Percentiles rank a stretch among this genome's conserved stretches.
phyloP scores from a whole-genome alignment of 2,329 filamentous ascomycete genomes.

The Ophiostoma quercus region DNA sequence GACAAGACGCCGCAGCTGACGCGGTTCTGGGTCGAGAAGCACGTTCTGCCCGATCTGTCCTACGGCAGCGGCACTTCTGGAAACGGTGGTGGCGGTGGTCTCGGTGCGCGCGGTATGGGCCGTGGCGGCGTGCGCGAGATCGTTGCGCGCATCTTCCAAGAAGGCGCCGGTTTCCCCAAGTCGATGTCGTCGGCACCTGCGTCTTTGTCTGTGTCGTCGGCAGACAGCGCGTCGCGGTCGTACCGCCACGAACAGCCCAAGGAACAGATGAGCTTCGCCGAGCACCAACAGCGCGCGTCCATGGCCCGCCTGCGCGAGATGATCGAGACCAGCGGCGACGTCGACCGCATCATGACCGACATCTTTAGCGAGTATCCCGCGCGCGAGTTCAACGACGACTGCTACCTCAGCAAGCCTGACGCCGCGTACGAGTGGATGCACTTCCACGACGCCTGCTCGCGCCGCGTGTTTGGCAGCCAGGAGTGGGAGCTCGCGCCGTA shows the following conservation, averaged over 20 bases:
- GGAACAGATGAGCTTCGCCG: slow-evolving; percentile 62
- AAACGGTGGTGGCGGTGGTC: slow-evolving; percentile 47
- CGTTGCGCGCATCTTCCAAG: slow-evolving; percentile 70
- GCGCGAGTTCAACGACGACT: slow-evolving; percentile 89
- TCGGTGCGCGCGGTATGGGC: slow-evolving; percentile 65
- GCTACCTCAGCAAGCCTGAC: slow-evolving; percentile 80
- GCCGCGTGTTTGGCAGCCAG: slow-evolving; percentile 72
- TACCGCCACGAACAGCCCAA: slow-evolving; percentile 51
- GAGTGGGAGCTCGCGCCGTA: slow-evolving; percentile 92
- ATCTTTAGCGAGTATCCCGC: slow-evolving; percentile 82
- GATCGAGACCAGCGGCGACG: slow-evolving; percentile 72
- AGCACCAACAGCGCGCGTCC: slow-evolving; percentile 65
- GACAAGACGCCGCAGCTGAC: slow-evolving; percentile 50
- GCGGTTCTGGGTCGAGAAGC: slow-evolving; percentile 68
- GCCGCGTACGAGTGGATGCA: slow-evolving; percentile 90
- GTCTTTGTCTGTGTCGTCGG: slow-evolving; percentile 28
- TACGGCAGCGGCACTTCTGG: slow-evolving; percentile 50
- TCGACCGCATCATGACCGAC: slow-evolving; percentile 72
- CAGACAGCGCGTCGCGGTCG: slow-evolving; percentile 36
- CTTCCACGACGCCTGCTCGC: slow-evolving; percentile 82
- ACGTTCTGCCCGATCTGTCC: slow-evolving; percentile 62
- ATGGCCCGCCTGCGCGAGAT: slow-evolving; percentile 70
- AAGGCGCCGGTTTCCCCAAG: slow-evolving; percentile 67
- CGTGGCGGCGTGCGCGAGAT: slow-evolving; percentile 69
- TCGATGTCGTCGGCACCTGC: slow-evolving; percentile 29